A percentile compares a stretch with the other conserved stretches of the same genome.
Evolutionary conservation across 2,329 filamentous ascomycete genomes (phyloP).

Genomic region (Trichoderma arundinaceum): DNA sequence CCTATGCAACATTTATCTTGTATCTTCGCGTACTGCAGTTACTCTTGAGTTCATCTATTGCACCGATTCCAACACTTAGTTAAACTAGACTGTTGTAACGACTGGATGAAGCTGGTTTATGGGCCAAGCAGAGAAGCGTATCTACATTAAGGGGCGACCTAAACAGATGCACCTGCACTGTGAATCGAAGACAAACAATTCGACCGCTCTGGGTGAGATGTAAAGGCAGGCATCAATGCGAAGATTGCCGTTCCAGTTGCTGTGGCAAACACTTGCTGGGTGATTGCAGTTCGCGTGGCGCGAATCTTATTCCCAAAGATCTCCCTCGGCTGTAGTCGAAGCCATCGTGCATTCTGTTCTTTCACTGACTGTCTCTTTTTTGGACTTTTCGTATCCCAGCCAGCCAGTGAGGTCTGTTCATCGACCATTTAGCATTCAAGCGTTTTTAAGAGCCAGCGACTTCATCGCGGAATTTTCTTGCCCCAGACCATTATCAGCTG

Average conservation of each 20-base stretch:
- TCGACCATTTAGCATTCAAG: conserved; percentile 12
- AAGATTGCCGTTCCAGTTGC: background rate
- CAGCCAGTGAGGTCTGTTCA: conserved; percentile 7
- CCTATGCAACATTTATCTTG: background rate
- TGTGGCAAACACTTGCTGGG: background rate
- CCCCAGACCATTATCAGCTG: background rate
- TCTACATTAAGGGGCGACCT: background rate
- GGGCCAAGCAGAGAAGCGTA: too few species aligned
- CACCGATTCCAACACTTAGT: too few species aligned
- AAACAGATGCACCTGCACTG: conserved; percentile 12
- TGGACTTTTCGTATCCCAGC: conserved; percentile 37
- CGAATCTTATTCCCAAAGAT: background rate
- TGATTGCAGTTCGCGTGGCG: background rate
- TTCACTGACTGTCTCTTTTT: conserved; percentile 34
- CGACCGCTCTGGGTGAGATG: too few species aligned
- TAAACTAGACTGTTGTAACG: background rate
- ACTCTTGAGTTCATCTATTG: background rate
- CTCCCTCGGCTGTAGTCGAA: background rate
- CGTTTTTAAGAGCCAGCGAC: conserved; percentile 16
- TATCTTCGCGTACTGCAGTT: background rate
- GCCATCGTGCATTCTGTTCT: conserved; percentile 8
- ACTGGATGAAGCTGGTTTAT: background rate
- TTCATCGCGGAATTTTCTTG: conserved; percentile 16
- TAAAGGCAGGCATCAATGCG: background rate
- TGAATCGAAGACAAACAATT: background rate